Evolutionary conservation across 331 rosid species (phyloP).

Genomic region (Cydonia oblonga): DNA sequence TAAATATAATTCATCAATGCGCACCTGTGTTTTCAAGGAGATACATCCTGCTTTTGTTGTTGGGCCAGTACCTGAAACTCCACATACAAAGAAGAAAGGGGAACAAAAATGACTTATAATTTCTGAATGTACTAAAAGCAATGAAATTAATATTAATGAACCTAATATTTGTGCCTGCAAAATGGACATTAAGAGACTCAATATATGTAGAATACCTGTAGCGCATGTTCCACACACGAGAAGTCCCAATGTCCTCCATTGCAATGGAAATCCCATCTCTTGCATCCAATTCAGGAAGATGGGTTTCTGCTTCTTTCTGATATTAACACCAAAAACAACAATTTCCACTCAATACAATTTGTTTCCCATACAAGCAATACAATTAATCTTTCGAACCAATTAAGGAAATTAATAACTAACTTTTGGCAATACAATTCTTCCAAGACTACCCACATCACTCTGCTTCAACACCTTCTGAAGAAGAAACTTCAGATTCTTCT

Average conservation of each 20-base stretch:
- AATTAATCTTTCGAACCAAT: too few species aligned
- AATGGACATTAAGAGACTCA: not conserved
- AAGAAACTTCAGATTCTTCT: slow-evolving; percentile 85
- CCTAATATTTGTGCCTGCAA: not conserved
- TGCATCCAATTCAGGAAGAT: slow-evolving; percentile 85
- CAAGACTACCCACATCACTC: slow-evolving; percentile 93
- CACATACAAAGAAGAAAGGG: slow-evolving; percentile 1
- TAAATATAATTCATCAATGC: not conserved
- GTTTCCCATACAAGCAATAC: not conserved
- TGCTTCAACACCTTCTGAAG: slow-evolving; percentile 95
- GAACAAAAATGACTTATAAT: not conserved
- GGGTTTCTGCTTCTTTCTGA: slow-evolving; percentile 96
- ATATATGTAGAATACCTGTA: slow-evolving; percentile 45
- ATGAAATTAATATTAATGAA: not conserved
- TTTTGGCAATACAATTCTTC: slow-evolving; percentile 90
- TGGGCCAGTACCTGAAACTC: slow-evolving; percentile 98
- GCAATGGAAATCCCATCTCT: slow-evolving; percentile 89
- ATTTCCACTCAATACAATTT: not conserved
- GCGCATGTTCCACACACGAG: slow-evolving; percentile 96
- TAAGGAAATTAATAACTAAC: slow-evolving; percentile 16
- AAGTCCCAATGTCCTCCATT: slow-evolving; percentile 94
- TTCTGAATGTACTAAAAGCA: not conserved
- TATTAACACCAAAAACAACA: not conserved
- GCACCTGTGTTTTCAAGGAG: slow-evolving; percentile 95
- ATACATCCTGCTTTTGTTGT: slow-evolving; percentile 99